A percentile compares a stretch with the other conserved stretches of the same genome.
Conservation (phyloP, 352 stramenopile genomes). For the Achlya hypogyna region DNA sequence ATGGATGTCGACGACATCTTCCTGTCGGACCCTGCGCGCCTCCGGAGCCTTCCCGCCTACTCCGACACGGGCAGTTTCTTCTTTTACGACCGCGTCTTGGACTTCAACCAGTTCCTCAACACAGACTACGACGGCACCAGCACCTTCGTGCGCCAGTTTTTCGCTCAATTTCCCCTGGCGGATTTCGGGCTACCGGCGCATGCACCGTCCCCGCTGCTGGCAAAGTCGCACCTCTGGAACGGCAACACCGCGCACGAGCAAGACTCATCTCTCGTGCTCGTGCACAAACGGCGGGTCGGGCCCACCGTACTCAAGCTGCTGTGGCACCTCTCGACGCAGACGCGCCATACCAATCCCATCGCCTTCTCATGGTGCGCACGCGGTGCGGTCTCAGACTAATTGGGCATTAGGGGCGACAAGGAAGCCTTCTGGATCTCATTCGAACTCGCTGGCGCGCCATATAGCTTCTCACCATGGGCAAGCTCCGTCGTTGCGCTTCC, state of each 20-base stretch:
- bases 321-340: constrained; percentile 51
- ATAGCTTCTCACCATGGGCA: constrained; percentile 44
- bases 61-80: constrained; percentile 15
- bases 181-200: neutral
- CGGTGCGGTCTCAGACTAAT: neutral
- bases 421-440: constrained; percentile 43
- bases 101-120: neutral
- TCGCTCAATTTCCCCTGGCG: neutral
- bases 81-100: constrained; percentile 18
- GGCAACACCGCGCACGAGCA: constrained; percentile 48
- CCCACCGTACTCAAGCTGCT: constrained; percentile 45
- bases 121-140: neutral
- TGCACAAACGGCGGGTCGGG: constrained; percentile 41
- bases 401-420: constrained; percentile 30
- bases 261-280: constrained; percentile 58
- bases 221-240: constrained; percentile 34
- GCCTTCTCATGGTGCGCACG: neutral
- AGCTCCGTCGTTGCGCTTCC: constrained; percentile 29
- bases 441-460: constrained; percentile 33
- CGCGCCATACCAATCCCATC: constrained; percentile 28
- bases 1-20: constrained; percentile 16
- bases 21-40: neutral
- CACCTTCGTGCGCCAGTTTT: neutral
- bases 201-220: constrained; percentile 25
- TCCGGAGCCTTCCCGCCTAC: neutral